Base-by-base conservation (phyloP, 1,284 basidiomycete genomes). In the Athelia sp. region DNA sequence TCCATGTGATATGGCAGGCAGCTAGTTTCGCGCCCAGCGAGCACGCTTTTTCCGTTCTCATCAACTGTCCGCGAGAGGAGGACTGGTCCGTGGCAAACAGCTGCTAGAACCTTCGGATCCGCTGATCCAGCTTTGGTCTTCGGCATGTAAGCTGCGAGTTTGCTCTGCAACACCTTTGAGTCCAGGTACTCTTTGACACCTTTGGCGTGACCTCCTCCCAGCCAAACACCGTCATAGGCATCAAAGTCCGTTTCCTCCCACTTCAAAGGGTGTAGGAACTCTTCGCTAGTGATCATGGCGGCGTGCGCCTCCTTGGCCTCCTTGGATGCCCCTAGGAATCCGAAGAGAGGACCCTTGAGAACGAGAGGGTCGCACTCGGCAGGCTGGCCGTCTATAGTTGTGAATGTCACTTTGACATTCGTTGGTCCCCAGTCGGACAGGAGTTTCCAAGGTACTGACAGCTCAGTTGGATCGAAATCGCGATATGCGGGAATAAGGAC, bases 161-260 rank as follows among this genome's bases (percentile, higher is more conserved):
- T 4, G 18, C 10, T 44, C 18, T 26, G 43, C 23, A 44, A 21
- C 18, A 26, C 18, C 10, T 22, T 26, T 6, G 43, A 44, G 14
- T 44, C 43, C 15, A 44, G 23, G 23, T 44, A 44, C 43, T 44
- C 21, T 11, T 22, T n/a, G 8, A 44, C 24, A 26, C 21, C 21
- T 21, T 44, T 9, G 19, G 18, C 43, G 23, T 44, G 43, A 15
- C 43, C 43, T 15, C 43, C 43, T 18, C 21, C 21, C 6, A 44
- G 24, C 43, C 18, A 26, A 15, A 44, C 43, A 9, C 43, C 43
- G 17, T 44, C 43, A n/a, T 44, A 44, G 8, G 43, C 43, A 26
- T 44, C 43, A 23, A 44, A 44, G 36, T 40, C 36, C 8, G 36
- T 40, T 9, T 40, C 36, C 36, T 40, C 36, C 36, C 36, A 40